phyloP scores from a whole-genome alignment of 192 early-diverging fungal species.

The Coemansia sp. region DNA sequence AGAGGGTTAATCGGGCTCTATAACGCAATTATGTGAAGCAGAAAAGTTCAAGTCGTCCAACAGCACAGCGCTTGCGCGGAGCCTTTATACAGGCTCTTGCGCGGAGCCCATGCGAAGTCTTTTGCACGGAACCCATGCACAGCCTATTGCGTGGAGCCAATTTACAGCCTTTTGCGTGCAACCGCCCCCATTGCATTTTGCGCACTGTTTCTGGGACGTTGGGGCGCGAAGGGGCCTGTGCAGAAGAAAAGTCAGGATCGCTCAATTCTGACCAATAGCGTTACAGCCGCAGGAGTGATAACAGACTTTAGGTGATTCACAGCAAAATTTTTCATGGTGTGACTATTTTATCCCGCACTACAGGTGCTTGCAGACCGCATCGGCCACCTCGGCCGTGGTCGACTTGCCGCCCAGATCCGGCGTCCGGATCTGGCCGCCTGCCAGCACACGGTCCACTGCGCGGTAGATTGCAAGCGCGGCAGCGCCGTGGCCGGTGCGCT shows the following conservation, averaged over 20 bases:
- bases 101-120: no score
- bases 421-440: slow-evolving; percentile 63
- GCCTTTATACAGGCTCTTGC: background rate
- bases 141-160: no score
- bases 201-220: background rate
- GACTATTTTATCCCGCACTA: no score
- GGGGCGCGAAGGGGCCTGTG: slow-evolving; percentile 2
- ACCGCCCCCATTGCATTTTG: no score
- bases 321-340: slow-evolving; percentile 1
- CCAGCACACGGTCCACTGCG: slow-evolving; percentile 82
- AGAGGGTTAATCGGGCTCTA: background rate
- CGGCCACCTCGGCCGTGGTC: slow-evolving; percentile 78
- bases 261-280: slow-evolving; percentile 4
- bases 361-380: slow-evolving; percentile 73
- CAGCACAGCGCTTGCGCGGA: background rate
- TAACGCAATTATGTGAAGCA: background rate
- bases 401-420: slow-evolving; percentile 88
- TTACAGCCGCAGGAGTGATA: slow-evolving; percentile 2
- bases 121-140: no score
- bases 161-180: no score
- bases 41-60: background rate
- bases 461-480: slow-evolving; percentile 79
- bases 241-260: slow-evolving; percentile 2
- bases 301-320: slow-evolving; percentile 7
- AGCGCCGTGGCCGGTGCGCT: slow-evolving; percentile 71